Evolutionary conservation across 257 asterid genomes (phyloP).

Genomic region (Plantago ovata): DNA sequence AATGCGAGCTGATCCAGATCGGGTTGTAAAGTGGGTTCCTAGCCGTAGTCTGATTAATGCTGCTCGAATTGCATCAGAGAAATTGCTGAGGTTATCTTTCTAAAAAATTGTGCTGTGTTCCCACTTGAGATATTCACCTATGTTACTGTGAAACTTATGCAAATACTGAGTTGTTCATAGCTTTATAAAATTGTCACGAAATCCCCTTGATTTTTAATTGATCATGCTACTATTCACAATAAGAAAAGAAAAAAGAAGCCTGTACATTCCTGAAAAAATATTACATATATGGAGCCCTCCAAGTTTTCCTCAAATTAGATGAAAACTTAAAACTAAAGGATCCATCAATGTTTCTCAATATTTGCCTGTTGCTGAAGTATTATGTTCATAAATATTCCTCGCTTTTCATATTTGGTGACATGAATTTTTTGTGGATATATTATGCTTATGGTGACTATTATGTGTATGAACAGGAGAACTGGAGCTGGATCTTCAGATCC

Average conservation of each 20-base stretch:
- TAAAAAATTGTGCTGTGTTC: too few relatives aligned
- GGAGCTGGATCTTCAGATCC: constrained; percentile 82
- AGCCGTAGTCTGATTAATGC: constrained; percentile 56
- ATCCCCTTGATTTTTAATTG: too few relatives aligned
- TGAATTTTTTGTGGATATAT: background rate
- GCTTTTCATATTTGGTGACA: background rate
- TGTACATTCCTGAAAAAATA: too few relatives aligned
- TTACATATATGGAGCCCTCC: too few relatives aligned
- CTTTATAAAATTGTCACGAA: too few relatives aligned
- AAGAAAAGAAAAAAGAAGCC: too few relatives aligned
- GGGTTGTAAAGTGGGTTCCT: constrained; percentile 74
- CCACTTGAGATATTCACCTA: too few relatives aligned
- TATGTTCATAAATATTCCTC: background rate
- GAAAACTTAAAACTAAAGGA: background rate
- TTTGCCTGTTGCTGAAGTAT: background rate
- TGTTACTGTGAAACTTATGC: too few relatives aligned
- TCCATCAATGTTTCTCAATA: background rate
- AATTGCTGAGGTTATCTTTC: constrained; percentile 53
- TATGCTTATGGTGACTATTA: background rate
- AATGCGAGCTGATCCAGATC: constrained; percentile 82
- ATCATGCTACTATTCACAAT: too few relatives aligned
- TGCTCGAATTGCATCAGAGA: constrained; percentile 80
- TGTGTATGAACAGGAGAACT: constrained; percentile 42
- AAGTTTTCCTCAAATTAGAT: too few relatives aligned
- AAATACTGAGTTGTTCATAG: too few relatives aligned